Conservation (phyloP, 1,139 yeast species). For the Scheffersomyces cryptocercus region DNA sequence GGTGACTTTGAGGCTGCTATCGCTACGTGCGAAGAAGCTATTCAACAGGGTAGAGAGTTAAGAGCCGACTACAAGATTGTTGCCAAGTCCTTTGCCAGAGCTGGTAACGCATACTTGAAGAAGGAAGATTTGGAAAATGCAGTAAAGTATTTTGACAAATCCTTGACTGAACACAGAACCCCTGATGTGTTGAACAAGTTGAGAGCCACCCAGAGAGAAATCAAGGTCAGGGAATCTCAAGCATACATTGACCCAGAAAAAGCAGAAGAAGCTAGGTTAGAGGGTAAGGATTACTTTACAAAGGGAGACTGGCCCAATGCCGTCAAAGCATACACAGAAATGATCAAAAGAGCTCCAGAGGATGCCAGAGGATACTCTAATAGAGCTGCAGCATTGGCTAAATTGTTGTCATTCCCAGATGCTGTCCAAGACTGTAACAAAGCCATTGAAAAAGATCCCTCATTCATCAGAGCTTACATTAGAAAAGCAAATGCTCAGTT, state of each 20-base stretch:
- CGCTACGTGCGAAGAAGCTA: conserved; percentile 75
- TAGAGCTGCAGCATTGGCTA: conserved; percentile 95
- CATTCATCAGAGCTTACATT: conserved; percentile 90
- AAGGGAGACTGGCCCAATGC: conserved; percentile 97
- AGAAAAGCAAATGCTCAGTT: conserved; percentile 95
- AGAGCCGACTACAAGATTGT: conserved; percentile 91
- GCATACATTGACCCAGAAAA: conserved; percentile 85
- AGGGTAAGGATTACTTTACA: conserved; percentile 87
- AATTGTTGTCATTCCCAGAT: conserved; percentile 95
- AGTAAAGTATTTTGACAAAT: conserved; percentile 78
- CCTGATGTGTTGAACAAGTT: conserved; percentile 90
- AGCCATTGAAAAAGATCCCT: conserved; percentile 87
- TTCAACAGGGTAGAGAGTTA: conserved; percentile 84
- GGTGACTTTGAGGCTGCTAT: conserved; percentile 88
- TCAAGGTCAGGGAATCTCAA: conserved; percentile 74
- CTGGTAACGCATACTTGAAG: conserved; percentile 82
- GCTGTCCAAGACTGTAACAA: conserved; percentile 89
- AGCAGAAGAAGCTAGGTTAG: conserved; percentile 93
- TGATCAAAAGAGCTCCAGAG: conserved; percentile 92
- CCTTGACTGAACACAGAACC: conserved; percentile 95
- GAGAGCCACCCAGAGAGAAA: conserved; percentile 82
- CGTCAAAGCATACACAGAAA: conserved; percentile 91
- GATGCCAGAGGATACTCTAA: conserved; percentile 98
- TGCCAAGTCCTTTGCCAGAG: conserved; percentile 91
- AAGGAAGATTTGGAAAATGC: conserved; percentile 73